Evolutionary conservation across 257 asterid species (phyloP), one percentile per base, ranked within the genome.

Genomic region (Buddleja alternifolia): DNA sequence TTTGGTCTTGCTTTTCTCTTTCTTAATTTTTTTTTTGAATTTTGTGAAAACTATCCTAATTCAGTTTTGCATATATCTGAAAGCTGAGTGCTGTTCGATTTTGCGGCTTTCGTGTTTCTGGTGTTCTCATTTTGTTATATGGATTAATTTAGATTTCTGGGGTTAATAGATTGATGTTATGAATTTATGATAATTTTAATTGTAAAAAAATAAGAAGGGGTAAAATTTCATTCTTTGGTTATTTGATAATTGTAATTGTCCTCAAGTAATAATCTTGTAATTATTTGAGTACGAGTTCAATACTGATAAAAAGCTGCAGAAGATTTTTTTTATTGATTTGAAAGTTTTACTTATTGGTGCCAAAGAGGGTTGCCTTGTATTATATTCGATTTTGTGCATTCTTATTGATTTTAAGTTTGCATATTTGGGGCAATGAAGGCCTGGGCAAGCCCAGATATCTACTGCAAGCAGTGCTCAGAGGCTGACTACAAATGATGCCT

Each of bases 401-500:
- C 37, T 41, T 34, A 20, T 12, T 51, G 16, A 42, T 64, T 36
- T 47, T 58, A 56, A 47, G 34, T 45, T 0, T 67, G 62, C 48
- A 12, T 52, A 9, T 55, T 66, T 55, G 37, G 69, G 76, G 45
- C 37, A 37, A 23, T 67, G 75, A 67, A 88, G 96, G 75, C 67
- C 85, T 16, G 85, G 80, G 67, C 82, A 75, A 73, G 66, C 79
- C 66, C 82, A 73, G 72, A 81, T 78, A 85, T 78, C 78, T 78
- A 77, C 83, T 65, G 86, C 83, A 73, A 81, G 84, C 73, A 74
- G 71, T 25, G 57, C 77, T 23, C 82, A 75, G 65, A 76, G 66
- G 76, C 78, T 85, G 69, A 85, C 90, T 54, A 82, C 88, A 50
- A 71, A 48, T 65, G 90, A 86, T 65, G 96, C 93, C 67, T 75